Evolutionary conservation across 495 filamentous ascomycete species (phyloP).

Genomic region (Xylaria cubensis): DNA sequence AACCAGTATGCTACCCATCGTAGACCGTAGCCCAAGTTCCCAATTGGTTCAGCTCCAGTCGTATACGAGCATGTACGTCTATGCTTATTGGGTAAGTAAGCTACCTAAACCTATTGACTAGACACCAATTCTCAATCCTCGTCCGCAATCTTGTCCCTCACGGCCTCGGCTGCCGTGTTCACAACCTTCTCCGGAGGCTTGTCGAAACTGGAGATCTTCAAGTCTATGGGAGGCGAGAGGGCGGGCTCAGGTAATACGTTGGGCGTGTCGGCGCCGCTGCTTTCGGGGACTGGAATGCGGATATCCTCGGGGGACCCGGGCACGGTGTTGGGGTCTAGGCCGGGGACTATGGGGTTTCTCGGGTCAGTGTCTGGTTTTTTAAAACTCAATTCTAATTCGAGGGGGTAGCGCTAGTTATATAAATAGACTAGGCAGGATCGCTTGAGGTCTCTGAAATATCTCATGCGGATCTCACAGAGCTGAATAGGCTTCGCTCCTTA

Average conservation of each 20-base stretch:
- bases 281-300: slow-evolving; percentile 74
- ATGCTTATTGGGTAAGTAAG: neutral
- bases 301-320: slow-evolving; percentile 84
- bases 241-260: slow-evolving; percentile 37
- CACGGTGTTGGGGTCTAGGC: slow-evolving; percentile 52
- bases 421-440: neutral
- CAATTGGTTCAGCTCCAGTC: neutral
- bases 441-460: neutral
- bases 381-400: neutral
- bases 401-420: neutral
- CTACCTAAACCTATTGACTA: neutral
- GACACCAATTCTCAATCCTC: slow-evolving; percentile 44
- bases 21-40: neutral
- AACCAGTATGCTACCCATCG: neutral
- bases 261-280: slow-evolving; percentile 29
- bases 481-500: neutral
- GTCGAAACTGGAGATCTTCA: slow-evolving; percentile 28
- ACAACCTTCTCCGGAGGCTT: slow-evolving; percentile 54
- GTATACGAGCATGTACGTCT: neutral
- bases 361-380: slow-evolving; percentile 6
- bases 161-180: slow-evolving; percentile 52
- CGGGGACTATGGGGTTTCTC: slow-evolving; percentile 41
- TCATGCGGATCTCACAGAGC: neutral
- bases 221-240: slow-evolving; percentile 44
- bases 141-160: slow-evolving; percentile 55